A percentile compares a stretch with the other conserved stretches of the same genome.
phyloP scores from a whole-genome alignment of 805 yeast genomes.

The Suhomyces sp. region DNA sequence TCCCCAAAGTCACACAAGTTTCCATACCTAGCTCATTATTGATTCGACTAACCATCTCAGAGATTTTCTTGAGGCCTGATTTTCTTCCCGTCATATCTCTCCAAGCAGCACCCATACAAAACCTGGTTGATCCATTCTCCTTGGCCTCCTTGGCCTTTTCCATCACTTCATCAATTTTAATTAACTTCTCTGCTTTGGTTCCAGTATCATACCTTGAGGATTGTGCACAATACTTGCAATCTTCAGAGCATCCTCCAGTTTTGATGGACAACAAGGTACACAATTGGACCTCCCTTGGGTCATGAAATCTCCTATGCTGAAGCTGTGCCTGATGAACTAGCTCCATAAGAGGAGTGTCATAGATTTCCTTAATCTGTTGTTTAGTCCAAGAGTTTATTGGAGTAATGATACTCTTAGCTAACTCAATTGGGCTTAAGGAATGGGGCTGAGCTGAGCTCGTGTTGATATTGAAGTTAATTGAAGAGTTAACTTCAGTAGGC shows the following conservation, averaged over 20 bases:
- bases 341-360: slow-evolving; percentile 63
- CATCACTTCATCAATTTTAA: slow-evolving; percentile 59
- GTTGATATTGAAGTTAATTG: slow-evolving; percentile 8
- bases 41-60: slow-evolving; percentile 62
- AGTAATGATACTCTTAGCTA: slow-evolving; percentile 6
- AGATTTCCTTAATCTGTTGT: slow-evolving; percentile 57
- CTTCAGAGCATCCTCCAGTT: slow-evolving; percentile 80
- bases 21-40: slow-evolving; percentile 64
- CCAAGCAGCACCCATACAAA: slow-evolving; percentile 89
- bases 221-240: slow-evolving; percentile 79
- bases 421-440: slow-evolving; percentile 4
- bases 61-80: slow-evolving; percentile 58
- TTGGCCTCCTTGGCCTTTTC: slow-evolving; percentile 64
- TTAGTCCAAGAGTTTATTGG: slow-evolving; percentile 53
- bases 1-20: slow-evolving; percentile 77
- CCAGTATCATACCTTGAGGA: slow-evolving; percentile 69
- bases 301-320: slow-evolving; percentile 65
- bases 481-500: slow-evolving; percentile 4
- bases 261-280: slow-evolving; percentile 75
- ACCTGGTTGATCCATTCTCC: slow-evolving; percentile 68
- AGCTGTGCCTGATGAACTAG: slow-evolving; percentile 57
- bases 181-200: slow-evolving; percentile 63
- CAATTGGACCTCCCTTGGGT: slow-evolving; percentile 67
- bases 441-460: background rate
- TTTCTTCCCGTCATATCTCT: slow-evolving; percentile 79